Conservation (phyloP, 1,284 basidiomycete genomes). For the Cryptococcus jaspeensis region DNA sequence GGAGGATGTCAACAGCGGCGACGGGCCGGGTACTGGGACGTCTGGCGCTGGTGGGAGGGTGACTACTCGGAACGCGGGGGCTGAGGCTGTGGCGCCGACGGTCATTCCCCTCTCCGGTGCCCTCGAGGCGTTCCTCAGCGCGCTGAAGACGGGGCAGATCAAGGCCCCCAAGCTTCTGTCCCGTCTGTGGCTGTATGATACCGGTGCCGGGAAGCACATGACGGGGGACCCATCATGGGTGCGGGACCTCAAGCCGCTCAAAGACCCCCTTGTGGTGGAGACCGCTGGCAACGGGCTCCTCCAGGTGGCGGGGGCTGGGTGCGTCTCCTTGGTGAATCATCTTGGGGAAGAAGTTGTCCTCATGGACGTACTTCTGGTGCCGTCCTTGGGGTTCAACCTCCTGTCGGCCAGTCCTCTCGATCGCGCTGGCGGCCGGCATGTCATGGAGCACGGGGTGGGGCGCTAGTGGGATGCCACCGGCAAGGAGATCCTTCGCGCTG, state of each 20-base stretch:
- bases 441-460: not conserved
- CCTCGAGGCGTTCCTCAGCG: too few relatives aligned
- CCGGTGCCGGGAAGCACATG: constrained; percentile 4
- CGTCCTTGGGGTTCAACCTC: constrained; percentile 5
- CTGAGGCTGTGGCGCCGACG: not conserved
- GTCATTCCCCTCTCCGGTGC: not conserved
- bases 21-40: too few relatives aligned
- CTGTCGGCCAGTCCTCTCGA: not conserved
- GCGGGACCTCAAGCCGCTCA: not conserved
- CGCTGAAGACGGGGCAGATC: too few relatives aligned
- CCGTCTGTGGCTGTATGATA: constrained; percentile 7
- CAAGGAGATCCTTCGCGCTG: not conserved
- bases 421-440: not conserved
- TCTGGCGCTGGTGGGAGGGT: too few relatives aligned
- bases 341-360: not conserved
- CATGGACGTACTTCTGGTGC: not conserved
- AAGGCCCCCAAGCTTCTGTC: not conserved
- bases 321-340: constrained; percentile 3
- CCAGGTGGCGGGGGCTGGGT: not conserved
- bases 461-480: not conserved
- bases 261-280: not conserved
- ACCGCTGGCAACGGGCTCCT: not conserved
- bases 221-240: constrained; percentile 4
- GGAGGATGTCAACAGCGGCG: too few relatives aligned
- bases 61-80: too few relatives aligned